These are phyloP conservation scores for Candida dajiaensis DNA, from an alignment of 805 yeast species.

Conservation along the genomic window DNA sequence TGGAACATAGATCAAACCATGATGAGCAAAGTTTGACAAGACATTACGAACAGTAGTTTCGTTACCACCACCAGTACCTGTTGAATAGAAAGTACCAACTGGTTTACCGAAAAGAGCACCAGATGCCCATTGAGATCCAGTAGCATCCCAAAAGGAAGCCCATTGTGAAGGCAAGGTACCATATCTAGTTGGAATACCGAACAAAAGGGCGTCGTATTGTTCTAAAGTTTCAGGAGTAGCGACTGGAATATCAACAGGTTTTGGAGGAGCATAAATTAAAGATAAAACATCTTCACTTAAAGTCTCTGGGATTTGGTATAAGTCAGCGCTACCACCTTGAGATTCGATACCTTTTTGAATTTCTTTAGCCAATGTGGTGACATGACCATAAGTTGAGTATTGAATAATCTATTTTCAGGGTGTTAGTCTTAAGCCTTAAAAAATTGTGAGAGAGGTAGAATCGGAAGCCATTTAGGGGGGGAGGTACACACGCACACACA, in stretches of 20 bases:
- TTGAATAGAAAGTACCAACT: slow-evolving; percentile 65
- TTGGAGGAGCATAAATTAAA: slow-evolving; percentile 60
- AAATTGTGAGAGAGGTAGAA: no score
- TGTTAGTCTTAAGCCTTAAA: no score
- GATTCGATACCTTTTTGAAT: slow-evolving; percentile 63
- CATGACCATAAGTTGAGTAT: slow-evolving; percentile 80
- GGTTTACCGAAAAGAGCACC: slow-evolving; percentile 70
- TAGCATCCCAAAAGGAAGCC: slow-evolving; percentile 68
- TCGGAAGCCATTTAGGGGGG: no score
- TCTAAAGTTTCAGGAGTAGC: slow-evolving; percentile 51
- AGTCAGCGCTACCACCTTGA: slow-evolving; percentile 64
- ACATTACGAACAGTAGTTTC: slow-evolving; percentile 61
- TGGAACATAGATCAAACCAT: slow-evolving; percentile 73
- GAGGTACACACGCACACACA: no score
- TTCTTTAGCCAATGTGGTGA: slow-evolving; percentile 61
- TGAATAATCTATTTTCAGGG: slow-evolving; percentile 41
- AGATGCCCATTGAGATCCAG: slow-evolving; percentile 71
- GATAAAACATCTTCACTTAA: slow-evolving; percentile 54
- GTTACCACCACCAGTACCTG: slow-evolving; percentile 78
- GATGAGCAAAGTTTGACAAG: slow-evolving; percentile 59
- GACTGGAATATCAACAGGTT: slow-evolving; percentile 45
- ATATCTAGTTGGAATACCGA: slow-evolving; percentile 77
- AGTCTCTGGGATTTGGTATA: slow-evolving; percentile 81
- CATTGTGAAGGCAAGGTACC: slow-evolving; percentile 76
- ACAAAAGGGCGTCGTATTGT: slow-evolving; percentile 65